A percentile compares a stretch with the other conserved stretches of the same genome.
Evolutionary conservation across 2,329 filamentous ascomycete species (phyloP).

Genomic region (Diaporthe eres): DNA sequence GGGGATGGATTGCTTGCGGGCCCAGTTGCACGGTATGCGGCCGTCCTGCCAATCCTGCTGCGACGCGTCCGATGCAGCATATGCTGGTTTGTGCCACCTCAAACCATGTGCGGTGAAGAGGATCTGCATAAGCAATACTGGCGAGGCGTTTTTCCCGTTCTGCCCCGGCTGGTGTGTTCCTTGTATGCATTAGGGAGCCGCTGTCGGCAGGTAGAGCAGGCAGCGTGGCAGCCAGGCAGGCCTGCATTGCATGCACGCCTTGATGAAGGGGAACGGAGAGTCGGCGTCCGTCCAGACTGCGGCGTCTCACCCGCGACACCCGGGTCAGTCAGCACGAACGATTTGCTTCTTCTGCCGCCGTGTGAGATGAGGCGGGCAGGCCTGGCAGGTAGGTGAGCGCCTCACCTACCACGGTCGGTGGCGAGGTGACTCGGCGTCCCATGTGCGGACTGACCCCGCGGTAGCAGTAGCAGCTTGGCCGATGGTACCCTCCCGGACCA

Average conservation of each 20-base stretch:
- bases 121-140: conserved; percentile 28
- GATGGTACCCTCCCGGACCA: neutral
- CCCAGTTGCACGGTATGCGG: neutral
- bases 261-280: neutral
- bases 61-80: conserved; percentile 32
- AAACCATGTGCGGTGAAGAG: conserved; percentile 29
- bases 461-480: neutral
- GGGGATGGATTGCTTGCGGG: neutral
- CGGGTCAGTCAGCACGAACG: neutral
- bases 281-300: conserved; percentile 7
- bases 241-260: neutral
- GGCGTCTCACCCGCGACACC: neutral
- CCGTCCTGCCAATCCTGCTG: conserved; percentile 15
- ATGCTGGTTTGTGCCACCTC: conserved; percentile 30
- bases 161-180: conserved; percentile 1
- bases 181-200: neutral
- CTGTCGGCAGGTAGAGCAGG: neutral
- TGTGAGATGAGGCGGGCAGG: neutral
- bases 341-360: neutral
- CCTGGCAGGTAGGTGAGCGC: neutral
- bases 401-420: neutral
- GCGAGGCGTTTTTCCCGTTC: conserved; percentile 18
- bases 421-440: neutral
- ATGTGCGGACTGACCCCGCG: neutral
- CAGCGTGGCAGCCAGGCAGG: neutral